phyloP scores from a whole-genome alignment of 2,329 filamentous ascomycete species.

The Grosmannia serpens region DNA sequence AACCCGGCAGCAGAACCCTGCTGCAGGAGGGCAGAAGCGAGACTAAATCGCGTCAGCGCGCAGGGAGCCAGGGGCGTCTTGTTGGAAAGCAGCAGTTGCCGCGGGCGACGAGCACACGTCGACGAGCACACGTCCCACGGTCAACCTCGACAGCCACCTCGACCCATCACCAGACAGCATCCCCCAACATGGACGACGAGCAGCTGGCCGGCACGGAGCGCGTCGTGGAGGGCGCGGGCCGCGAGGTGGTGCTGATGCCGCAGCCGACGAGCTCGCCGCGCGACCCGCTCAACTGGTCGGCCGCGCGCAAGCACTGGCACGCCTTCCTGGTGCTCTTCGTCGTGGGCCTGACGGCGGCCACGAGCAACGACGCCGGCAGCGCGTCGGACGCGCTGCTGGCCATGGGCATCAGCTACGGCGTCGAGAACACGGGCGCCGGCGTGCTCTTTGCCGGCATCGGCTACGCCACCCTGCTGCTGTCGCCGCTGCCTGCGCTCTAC shows the following conservation, averaged over 20 bases:
- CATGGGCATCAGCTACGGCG: slow-evolving; percentile 14
- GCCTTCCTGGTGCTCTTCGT: slow-evolving; percentile 23
- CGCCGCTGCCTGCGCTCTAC: slow-evolving; percentile 19
- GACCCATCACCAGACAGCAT: too few species aligned
- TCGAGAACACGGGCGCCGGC: slow-evolving; percentile 18
- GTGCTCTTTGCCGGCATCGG: slow-evolving; percentile 22
- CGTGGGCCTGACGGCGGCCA: slow-evolving; percentile 10
- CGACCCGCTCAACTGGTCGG: slow-evolving; percentile 18
- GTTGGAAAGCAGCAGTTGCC: too few species aligned
- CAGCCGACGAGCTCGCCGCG: neutral
- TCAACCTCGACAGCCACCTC: too few species aligned
- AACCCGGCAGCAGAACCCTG: too few species aligned
- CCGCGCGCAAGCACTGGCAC: slow-evolving; percentile 19
- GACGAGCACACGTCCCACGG: too few species aligned
- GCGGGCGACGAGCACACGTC: too few species aligned
- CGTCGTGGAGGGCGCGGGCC: neutral
- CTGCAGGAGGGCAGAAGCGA: neutral
- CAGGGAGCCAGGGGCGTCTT: too few species aligned
- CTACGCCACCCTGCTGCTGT: slow-evolving; percentile 22
- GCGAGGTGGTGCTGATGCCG: neutral
- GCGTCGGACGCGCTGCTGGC: neutral
- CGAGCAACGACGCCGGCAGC: slow-evolving; percentile 3
- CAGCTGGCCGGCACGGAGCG: slow-evolving; percentile 1
- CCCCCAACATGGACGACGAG: neutral
- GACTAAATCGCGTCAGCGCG: too few species aligned